phyloP scores from a whole-genome alignment of 192 early-diverging fungal genomes.

The Coemansia umbellata region DNA sequence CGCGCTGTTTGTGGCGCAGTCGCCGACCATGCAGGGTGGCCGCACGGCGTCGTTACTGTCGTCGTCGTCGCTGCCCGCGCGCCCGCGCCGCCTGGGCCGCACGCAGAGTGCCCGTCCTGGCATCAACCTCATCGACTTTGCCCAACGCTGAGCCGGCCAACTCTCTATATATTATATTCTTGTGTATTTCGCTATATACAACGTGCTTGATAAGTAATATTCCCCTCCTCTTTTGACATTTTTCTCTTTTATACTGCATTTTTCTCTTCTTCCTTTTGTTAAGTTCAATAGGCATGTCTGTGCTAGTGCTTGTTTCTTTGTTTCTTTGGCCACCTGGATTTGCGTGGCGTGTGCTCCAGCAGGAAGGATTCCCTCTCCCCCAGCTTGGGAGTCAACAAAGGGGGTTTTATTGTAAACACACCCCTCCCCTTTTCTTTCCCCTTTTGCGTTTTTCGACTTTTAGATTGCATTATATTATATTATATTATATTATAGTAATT shows the following conservation, averaged over 20 bases:
- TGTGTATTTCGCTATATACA: not conserved
- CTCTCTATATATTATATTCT: not conserved
- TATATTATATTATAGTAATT: no score
- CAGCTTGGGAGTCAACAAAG: no score
- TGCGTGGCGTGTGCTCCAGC: no score
- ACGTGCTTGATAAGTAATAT: no score
- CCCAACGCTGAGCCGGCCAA: constrained; percentile 2
- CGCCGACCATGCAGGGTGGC: constrained; percentile 17
- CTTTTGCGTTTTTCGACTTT: not conserved
- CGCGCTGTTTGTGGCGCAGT: constrained; percentile 18
- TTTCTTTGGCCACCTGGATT: not conserved
- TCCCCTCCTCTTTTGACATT: no score
- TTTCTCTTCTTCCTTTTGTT: not conserved
- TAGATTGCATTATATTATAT: not conserved
- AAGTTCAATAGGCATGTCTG: not conserved
- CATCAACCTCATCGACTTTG: constrained; percentile 38
- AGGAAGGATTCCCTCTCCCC: no score
- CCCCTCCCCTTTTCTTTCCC: not conserved
- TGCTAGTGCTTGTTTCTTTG: not conserved
- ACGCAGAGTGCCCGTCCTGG: constrained; percentile 48
- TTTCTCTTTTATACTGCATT: not conserved
- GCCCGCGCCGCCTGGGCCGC: constrained; percentile 17
- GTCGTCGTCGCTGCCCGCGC: constrained; percentile 23
- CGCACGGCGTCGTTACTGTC: constrained; percentile 8
- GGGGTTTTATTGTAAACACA: not conserved